Evolutionary conservation across 2,329 filamentous ascomycete species (phyloP), one percentile per base, ranked within the genome.

Genomic region (Botrytis hyacinthi): DNA sequence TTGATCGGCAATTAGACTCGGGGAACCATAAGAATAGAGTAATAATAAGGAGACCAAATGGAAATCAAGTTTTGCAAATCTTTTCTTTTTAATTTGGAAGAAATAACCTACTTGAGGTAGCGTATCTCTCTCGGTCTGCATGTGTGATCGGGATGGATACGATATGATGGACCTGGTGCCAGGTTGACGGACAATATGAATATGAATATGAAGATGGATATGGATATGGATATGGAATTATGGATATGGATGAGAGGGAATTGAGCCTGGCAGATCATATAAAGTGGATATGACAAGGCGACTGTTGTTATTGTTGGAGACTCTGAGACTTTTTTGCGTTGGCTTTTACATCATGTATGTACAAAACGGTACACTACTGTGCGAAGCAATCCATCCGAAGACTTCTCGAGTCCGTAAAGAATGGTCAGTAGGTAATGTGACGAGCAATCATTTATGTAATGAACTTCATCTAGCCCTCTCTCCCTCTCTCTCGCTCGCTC

Each of bases 1-100:
- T 48, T 46, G 68, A 62, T 70, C 40, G 57, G 26, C 54, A 62
- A 61, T 61, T 62, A 62, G 68, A 62, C 54, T 70, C 54, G 68
- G 68, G n/a, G 35, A 40, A 8, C 20, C 59, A 70, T 18, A 37
- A 40, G 48, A 51, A 51, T 51, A 14, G 14, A n/a, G 22, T 51
- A 18, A 20, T 18, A 37, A 40, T 10, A 18, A n/a, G 32, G 44
- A 51, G 37, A 48, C 46, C 46, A 12, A 12, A 48, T 48, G 22
- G 44, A 42, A 26, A 35, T 26, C 35, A 14, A 61, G 32, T 14
- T 12, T 61, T 61, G 59, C 26, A n/a, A n/a, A 18, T 37, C 35
- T 61, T 54, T 54, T n/a, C 26, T 54, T n/a, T n/a, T 54, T 54
- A n/a, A 54, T 54, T 54, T 54, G 48, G 26, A n/a, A 54, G 48